A percentile compares a stretch with the other conserved stretches of the same genome.
Evolutionary conservation across 495 filamentous ascomycete genomes (phyloP).

Genomic region (Terfezia claveryi): DNA sequence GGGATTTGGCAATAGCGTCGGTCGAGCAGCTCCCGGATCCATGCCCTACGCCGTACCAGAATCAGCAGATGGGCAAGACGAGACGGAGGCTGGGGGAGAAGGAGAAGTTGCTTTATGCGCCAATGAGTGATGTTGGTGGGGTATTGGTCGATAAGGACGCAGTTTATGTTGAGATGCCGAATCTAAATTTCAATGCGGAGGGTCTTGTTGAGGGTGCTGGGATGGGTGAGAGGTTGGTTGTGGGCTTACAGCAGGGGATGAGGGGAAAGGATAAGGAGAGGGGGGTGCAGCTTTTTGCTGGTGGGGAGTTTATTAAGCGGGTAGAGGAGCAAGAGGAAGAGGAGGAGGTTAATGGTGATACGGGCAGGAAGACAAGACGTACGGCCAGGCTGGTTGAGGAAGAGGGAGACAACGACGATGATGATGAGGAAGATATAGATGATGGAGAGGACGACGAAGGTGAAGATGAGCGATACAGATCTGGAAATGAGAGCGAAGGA

Average conservation of each 20-base stretch:
- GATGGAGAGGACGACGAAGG: slow-evolving; percentile 37
- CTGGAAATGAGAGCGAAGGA: not conserved
- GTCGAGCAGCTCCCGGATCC: slow-evolving; percentile 84
- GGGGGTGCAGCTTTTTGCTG: slow-evolving; percentile 63
- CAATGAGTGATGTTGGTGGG: slow-evolving; percentile 93
- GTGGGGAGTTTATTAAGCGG: slow-evolving; percentile 44
- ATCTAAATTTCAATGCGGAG: slow-evolving; percentile 48
- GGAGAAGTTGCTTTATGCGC: slow-evolving; percentile 83
- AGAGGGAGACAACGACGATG: slow-evolving; percentile 34
- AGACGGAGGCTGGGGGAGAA: slow-evolving; percentile 72
- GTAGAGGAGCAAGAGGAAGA: slow-evolving; percentile 34
- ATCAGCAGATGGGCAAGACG: slow-evolving; percentile 63
- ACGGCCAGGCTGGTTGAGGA: slow-evolving; percentile 39
- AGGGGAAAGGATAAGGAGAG: slow-evolving; percentile 62
- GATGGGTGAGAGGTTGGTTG: slow-evolving; percentile 77
- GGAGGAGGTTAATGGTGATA: slow-evolving; percentile 3
- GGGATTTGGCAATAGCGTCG: slow-evolving; percentile 65
- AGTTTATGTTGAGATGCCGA: slow-evolving; percentile 57
- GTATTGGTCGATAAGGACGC: slow-evolving; percentile 65
- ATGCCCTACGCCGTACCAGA: slow-evolving; percentile 79
- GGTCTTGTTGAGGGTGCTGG: slow-evolving; percentile 40
- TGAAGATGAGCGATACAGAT: slow-evolving; percentile 27
- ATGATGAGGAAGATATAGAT: slow-evolving; percentile 27
- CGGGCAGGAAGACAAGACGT: slow-evolving; percentile 49
- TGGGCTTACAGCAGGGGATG: slow-evolving; percentile 66